Conservation (phyloP, 306 rosid species). For the Sphenostylis stenocarpa region DNA sequence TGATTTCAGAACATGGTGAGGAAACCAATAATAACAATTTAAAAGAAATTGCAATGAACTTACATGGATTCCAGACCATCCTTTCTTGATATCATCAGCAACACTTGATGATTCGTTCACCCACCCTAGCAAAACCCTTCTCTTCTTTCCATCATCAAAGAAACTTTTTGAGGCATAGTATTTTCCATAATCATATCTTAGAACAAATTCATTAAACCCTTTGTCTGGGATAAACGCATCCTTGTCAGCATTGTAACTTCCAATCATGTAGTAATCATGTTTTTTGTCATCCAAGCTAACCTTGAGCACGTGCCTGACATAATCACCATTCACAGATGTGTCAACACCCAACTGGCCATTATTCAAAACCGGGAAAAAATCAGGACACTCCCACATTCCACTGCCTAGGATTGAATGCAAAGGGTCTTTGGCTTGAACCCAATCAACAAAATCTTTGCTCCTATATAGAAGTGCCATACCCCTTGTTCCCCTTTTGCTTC, state of each 20-base stretch:
- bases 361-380: slow-evolving; percentile 63
- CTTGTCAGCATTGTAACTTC: slow-evolving; percentile 46
- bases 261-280: slow-evolving; percentile 68
- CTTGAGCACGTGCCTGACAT: slow-evolving; percentile 74
- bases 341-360: slow-evolving; percentile 45
- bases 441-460: slow-evolving; percentile 58
- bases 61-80: slow-evolving; percentile 94
- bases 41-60: background rate
- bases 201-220: slow-evolving; percentile 29
- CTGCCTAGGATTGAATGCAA: slow-evolving; percentile 49
- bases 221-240: slow-evolving; percentile 58
- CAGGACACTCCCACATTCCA: slow-evolving; percentile 98
- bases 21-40: background rate
- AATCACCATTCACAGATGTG: slow-evolving; percentile 29
- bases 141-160: slow-evolving; percentile 53
- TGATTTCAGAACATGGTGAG: background rate
- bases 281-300: slow-evolving; percentile 62
- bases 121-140: slow-evolving; percentile 86
- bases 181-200: slow-evolving; percentile 87
- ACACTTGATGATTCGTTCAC: slow-evolving; percentile 71
- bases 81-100: slow-evolving; percentile 60
- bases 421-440: slow-evolving; percentile 62
- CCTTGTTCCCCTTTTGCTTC: slow-evolving; percentile 41
- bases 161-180: slow-evolving; percentile 91
- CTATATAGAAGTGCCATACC: slow-evolving; percentile 68